A percentile compares a stretch with the other conserved stretches of the same genome.
phyloP scores from a whole-genome alignment of 345 rosid genomes.

The Sapria himalayana region DNA sequence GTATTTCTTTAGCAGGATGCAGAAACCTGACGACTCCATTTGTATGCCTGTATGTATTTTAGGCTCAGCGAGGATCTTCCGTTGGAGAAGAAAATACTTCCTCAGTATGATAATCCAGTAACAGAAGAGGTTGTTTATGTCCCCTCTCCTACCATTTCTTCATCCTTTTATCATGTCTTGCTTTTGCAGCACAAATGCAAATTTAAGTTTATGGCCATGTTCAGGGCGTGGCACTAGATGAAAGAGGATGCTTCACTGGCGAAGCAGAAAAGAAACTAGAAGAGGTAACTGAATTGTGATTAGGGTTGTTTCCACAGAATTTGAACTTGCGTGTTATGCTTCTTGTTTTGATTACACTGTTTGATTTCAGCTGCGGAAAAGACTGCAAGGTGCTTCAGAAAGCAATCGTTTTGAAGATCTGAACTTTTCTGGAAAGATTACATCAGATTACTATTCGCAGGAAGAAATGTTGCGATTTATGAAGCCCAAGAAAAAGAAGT shows the following conservation, averaged over 20 bases:
- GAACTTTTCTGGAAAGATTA: conserved; percentile 32
- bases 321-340: neutral
- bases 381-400: conserved; percentile 42
- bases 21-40: neutral
- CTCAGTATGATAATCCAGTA: conserved; percentile 70
- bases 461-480: conserved; percentile 81
- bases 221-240: conserved; percentile 73
- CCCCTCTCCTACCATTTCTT: neutral
- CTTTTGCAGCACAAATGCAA: too few relatives aligned
- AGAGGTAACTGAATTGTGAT: conserved; percentile 28
- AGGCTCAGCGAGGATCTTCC: conserved; percentile 78
- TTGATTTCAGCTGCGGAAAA: conserved; percentile 53
- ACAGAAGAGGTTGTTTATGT: conserved; percentile 43
- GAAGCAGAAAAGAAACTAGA: conserved; percentile 93
- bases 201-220: too few relatives aligned
- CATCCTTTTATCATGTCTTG: neutral
- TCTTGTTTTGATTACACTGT: conserved; percentile 1
- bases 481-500: conserved; percentile 84
- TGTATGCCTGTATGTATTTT: conserved; percentile 7
- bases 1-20: neutral
- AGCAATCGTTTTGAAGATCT: conserved; percentile 45
- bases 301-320: conserved; percentile 1
- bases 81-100: conserved; percentile 64
- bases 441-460: conserved; percentile 64
- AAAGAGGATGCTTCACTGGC: conserved; percentile 54